Evolutionary conservation across 2,329 filamentous ascomycete genomes (phyloP), one percentile per base, ranked within the genome.

Genomic region (Aureobasidium subglaciale): DNA sequence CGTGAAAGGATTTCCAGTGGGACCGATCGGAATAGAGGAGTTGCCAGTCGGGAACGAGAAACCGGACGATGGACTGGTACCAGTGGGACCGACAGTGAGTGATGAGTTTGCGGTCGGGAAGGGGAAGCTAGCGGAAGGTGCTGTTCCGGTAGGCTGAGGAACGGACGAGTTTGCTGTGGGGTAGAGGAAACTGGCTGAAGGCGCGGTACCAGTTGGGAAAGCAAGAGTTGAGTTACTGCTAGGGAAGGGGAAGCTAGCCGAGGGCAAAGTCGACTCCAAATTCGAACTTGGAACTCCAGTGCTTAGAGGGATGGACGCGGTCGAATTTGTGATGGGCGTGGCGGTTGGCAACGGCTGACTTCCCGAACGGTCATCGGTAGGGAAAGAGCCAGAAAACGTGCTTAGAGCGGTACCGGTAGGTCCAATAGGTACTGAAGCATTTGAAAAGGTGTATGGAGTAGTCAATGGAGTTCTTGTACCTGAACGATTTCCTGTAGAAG

Each of bases 121-220:
- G 10, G 50, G 50, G 48, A 52, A 52, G 24, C 40, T 55, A 16
- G 53, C 40, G 16, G 40, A 38, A 13, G 53, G 53, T 2, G 41
- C 40, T n/a, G 53, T 55, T 22, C 32, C 53, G 10, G 32, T 55
- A 8, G 41, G 53, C 11, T 18, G 24, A 29, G n/a, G 38, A 13
- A 35, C 18, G 37, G 50, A 25, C 11, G 38, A 42, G 18, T 54
- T 54, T 30, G 20, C 18, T 5, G 27, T 42, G 2, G 37, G 50
- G 27, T 43, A 42, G 15, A 38, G 29, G 38, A 54, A 52, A 16
- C 48, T 30, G 13, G 48, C 24, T 11, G 48, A 52, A 4, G 50
- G 38, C 10, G 50, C 37, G 10, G 50, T 54, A 9, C 50, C 50
- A 18, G 38, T 35, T 13, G 37, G 50, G 4, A 15, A 8, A 8